phyloP scores from a whole-genome alignment of 2,329 filamentous ascomycete genomes.

The Aspergillus carbonarius region DNA sequence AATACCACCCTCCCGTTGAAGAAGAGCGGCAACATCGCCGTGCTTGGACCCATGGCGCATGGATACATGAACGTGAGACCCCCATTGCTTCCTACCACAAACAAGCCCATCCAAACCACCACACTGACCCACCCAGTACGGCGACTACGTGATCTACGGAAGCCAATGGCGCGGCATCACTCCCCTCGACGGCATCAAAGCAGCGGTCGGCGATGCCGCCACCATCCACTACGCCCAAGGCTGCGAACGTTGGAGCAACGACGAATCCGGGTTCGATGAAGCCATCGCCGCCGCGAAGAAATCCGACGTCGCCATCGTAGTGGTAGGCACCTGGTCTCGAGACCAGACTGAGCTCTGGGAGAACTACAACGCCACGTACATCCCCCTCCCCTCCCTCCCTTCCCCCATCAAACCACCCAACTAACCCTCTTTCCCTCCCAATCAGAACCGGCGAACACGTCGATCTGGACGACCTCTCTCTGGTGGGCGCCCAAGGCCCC shows the following conservation, averaged over 20 bases:
- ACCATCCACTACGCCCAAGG: slow-evolving; percentile 67
- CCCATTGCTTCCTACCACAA: neutral
- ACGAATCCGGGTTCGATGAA: slow-evolving; percentile 65
- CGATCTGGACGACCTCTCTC: slow-evolving; percentile 61
- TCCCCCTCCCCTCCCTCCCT: neutral
- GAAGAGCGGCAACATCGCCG: slow-evolving; percentile 67
- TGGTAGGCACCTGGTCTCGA: slow-evolving; percentile 73
- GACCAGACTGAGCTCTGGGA: slow-evolving; percentile 71
- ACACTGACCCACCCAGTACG: slow-evolving; percentile 51
- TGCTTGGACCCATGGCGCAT: slow-evolving; percentile 74
- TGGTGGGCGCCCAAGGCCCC: slow-evolving; percentile 68
- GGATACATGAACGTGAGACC: slow-evolving; percentile 65
- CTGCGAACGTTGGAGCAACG: slow-evolving; percentile 70
- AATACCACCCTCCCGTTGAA: slow-evolving; percentile 54
- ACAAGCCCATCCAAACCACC: neutral
- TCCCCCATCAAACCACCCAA: neutral
- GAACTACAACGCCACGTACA: slow-evolving; percentile 65
- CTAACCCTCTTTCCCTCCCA: neutral
- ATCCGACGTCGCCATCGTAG: slow-evolving; percentile 69
- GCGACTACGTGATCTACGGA: slow-evolving; percentile 69
- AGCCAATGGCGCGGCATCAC: slow-evolving; percentile 66
- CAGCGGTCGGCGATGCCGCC: slow-evolving; percentile 56
- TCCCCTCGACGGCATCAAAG: slow-evolving; percentile 67
- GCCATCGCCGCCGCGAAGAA: slow-evolving; percentile 64
- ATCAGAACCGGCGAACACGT: slow-evolving; percentile 67